Evolutionary conservation across 2,329 filamentous ascomycete genomes (phyloP).

Genomic region (Diaporthe caulivora): DNA sequence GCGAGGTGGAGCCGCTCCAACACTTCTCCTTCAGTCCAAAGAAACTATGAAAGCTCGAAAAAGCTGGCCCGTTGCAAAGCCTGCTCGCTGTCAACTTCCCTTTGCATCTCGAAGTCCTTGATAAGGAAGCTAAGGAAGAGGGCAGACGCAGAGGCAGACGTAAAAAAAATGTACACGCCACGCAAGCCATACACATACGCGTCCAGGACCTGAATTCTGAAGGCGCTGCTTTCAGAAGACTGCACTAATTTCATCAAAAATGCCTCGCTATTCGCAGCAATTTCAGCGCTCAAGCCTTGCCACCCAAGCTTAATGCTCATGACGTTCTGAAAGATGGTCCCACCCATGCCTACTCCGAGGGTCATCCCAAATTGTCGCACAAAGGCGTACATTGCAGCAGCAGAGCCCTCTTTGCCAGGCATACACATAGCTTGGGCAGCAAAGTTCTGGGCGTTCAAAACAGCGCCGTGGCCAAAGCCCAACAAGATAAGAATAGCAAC

Average conservation of each 20-base stretch:
- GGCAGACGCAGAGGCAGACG: no score
- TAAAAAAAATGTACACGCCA: no score
- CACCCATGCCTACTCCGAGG: conserved; percentile 40
- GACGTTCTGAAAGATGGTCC: conserved; percentile 41
- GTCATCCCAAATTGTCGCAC: conserved; percentile 40
- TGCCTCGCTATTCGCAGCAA: conserved; percentile 9
- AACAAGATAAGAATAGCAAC: conserved; percentile 35
- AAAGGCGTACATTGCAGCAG: conserved; percentile 37
- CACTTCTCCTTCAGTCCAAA: no score
- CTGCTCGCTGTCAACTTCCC: no score
- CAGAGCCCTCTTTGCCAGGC: conserved; percentile 37
- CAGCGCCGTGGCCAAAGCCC: conserved; percentile 40
- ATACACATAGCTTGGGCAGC: conserved; percentile 41
- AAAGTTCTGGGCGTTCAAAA: conserved; percentile 42
- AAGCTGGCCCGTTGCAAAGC: no score
- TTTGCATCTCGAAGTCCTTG: no score
- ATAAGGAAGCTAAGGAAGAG: no score
- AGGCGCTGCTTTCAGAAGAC: no score
- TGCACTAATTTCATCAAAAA: conserved; percentile 4
- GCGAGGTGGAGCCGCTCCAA: no score
- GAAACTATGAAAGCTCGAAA: no score
- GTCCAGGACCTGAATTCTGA: no score
- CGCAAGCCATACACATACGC: no score
- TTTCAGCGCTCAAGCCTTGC: neutral
- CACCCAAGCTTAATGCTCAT: conserved; percentile 37